A percentile compares a stretch with the other conserved stretches of the same genome.
Conservation (phyloP, 1,284 basidiomycete genomes). For the Schizopora paradoxa region DNA sequence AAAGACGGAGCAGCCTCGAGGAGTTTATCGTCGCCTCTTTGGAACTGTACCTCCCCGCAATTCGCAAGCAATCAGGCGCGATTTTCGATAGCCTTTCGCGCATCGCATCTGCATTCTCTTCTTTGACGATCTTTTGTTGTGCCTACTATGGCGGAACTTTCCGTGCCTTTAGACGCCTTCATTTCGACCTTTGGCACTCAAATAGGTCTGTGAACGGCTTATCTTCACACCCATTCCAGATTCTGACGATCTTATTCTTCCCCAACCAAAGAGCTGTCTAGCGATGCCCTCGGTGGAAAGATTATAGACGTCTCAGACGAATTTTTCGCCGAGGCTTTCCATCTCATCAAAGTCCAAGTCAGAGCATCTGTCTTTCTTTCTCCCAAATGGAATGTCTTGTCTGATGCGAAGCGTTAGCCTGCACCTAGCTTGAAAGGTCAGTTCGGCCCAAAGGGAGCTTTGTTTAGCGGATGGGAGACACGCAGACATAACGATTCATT, state of each 20-base stretch:
- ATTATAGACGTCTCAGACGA: slow-evolving; percentile 86
- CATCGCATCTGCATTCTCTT: background rate
- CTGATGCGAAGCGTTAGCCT: slow-evolving; percentile 42
- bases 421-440: slow-evolving; percentile 84
- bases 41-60: background rate
- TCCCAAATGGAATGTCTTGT: slow-evolving; percentile 2
- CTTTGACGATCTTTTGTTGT: background rate
- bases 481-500: slow-evolving; percentile 82
- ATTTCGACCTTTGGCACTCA: slow-evolving; percentile 14
- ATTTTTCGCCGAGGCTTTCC: slow-evolving; percentile 87
- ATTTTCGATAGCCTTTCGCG: background rate
- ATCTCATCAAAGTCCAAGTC: slow-evolving; percentile 82
- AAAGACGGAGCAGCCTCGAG: too few species aligned
- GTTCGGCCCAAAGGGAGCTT: slow-evolving; percentile 92
- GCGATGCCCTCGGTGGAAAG: slow-evolving; percentile 75
- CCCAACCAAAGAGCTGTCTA: slow-evolving; percentile 72
- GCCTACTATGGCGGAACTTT: slow-evolving; percentile 9
- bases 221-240: background rate
- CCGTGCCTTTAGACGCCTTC: slow-evolving; percentile 9
- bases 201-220: slow-evolving; percentile 13
- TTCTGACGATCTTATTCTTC: background rate
- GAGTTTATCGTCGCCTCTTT: background rate
- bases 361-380: slow-evolving; percentile 22
- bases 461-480: slow-evolving; percentile 95
- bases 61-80: background rate